Base-by-base conservation (phyloP, 73 alveolate genomes). In the Blepharisma japonicum region DNA sequence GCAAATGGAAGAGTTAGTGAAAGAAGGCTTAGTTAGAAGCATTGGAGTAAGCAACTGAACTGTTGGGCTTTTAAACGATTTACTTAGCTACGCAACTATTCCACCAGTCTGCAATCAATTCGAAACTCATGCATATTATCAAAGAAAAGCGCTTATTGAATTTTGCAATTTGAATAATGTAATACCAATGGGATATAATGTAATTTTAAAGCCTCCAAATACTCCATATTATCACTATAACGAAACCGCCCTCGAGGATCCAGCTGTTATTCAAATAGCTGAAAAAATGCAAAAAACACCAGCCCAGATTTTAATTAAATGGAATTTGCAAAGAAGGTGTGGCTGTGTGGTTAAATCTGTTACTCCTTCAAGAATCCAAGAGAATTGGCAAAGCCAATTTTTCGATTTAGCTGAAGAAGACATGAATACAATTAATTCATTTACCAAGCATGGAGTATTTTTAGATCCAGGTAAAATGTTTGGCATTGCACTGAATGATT, bases 11-110 rank as follows among this genome's bases (percentile, higher is more conserved):
- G 81, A 79, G 45, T 46, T 88, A 45, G 86, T 85, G 6, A 84
- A 72, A 42, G 53, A 55, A 68, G 94, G 94, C 5, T 77, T 76
- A 47, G 83, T 87, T 7, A 91, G 84, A 88, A 55, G 77, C 38
- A 85, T 93, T 55, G 98, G 97, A 3, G 92, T 91, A 6, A 55
- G 91, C 7, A 93, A 93, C 76, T 86, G 86, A 79, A 88, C 78
- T 71, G 86, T 76, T 14, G 85, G 71, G 78, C 47, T 78, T 9
- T 77, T 91, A 53, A 54, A 70, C 8, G 94, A 91, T 71, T 45
- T 93, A 77, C 79, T 88, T 18, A 76, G 94, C 27, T 83, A 78
- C 55, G 88, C 91, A 20, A 79, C 79, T 72, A 80, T 87, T 18
- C 85, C 78, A 77, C 98, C 98, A 5, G 91, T 53, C 48, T 67